Evolutionary conservation across 2,329 filamentous ascomycete species (phyloP), one percentile per base, ranked within the genome.

Genomic region (Neonectria magnoliae): DNA sequence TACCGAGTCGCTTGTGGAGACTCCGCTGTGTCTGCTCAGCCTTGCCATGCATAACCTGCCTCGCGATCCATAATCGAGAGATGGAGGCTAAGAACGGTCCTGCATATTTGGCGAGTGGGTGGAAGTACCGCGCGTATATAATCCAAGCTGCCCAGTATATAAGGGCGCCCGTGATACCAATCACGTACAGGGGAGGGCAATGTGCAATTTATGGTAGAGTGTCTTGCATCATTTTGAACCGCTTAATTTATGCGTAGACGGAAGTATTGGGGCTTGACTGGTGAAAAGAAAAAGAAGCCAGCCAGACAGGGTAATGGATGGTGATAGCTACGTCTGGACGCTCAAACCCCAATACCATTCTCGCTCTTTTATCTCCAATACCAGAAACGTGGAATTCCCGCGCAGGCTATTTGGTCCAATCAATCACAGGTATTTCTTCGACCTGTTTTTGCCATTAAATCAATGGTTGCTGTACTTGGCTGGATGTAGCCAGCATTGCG

Each of bases 51-150:
- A 45, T 29, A 13, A 61, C 22, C 25, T 61, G 44, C 5, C 27
- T 22, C 36, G 33, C 22, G 3, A 56, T 48, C 58, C 58, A 61
- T 27, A 29, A 29, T 14, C 59, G 53, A 14, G 42, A 48, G 18
- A 61, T 38, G 7, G 59, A 61, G 3, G 59, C 59, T 9, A 61
- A 20, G n/a, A 56, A 57, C 2, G 59, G 59, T 4, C 59, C 59
- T 20, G 59, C 44, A 29, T 56, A 48, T 11, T 51, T 56, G 22
- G 41, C 45, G 3, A 61, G n/a, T 10, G 52, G 58, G 25, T 61
- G 58, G 25, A 61, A 61, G 5, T 16, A 20, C 18, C 52, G 42
- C 52, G 42, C 18, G 33, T 61, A 61, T 16, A 61, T 33, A 18
- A 61, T 38, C 58, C 58, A 61, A n/a, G 20, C 20, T 3, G 36